A percentile compares a stretch with the other conserved stretches of the same genome.
Evolutionary conservation across 2,329 filamentous ascomycete species (phyloP).

Genomic region (Teratosphaeria epicoccoides): DNA sequence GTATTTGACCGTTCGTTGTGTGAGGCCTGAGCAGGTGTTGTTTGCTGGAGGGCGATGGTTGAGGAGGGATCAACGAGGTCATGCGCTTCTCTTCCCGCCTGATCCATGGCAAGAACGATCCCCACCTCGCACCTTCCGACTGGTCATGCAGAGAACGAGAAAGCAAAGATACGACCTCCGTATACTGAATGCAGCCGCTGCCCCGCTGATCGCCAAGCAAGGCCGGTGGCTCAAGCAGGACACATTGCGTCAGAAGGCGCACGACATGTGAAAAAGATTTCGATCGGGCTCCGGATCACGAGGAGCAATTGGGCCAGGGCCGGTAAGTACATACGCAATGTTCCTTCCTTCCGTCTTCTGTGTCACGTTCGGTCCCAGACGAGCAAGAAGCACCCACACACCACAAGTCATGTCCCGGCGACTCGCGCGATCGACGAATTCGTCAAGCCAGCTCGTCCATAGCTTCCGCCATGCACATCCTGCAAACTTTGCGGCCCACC

Average conservation of each 20-base stretch:
- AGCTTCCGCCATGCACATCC: conserved; percentile 1
- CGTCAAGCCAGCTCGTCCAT: conserved; percentile 1
- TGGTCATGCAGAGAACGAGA: neutral
- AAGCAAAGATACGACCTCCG: neutral
- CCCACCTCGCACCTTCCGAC: neutral
- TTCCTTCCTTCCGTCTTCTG: neutral
- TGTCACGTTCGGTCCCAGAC: neutral
- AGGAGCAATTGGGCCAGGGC: neutral
- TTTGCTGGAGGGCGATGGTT: too few species aligned
- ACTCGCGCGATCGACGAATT: conserved; percentile 3
- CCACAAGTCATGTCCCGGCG: neutral
- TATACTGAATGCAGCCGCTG: neutral
- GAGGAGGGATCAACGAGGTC: too few species aligned
- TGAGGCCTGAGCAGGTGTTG: too few species aligned
- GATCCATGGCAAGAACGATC: neutral
- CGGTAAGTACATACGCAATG: neutral
- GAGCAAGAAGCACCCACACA: neutral
- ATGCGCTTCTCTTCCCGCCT: too few species aligned
- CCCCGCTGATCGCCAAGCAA: neutral
- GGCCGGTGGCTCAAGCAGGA: neutral
- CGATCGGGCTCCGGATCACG: neutral
- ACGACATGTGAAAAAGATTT: neutral
- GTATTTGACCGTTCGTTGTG: too few species aligned
- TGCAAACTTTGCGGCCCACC: neutral
- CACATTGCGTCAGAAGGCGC: neutral